phyloP scores from a whole-genome alignment of 441 rosid species.

The Erodium moschatum region DNA sequence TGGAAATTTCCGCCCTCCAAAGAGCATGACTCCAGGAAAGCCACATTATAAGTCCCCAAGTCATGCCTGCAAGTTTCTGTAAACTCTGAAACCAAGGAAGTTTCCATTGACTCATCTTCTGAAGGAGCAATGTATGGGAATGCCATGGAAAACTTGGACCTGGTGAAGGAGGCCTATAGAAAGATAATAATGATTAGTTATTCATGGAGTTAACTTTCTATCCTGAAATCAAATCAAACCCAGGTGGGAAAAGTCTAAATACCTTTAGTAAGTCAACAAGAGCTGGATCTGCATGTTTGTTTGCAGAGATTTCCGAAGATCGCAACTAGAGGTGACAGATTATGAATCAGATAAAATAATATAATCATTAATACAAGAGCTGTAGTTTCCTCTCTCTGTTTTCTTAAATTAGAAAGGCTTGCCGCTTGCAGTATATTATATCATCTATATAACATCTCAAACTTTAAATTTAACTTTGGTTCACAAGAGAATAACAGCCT shows the following conservation, averaged over 20 bases:
- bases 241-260: conserved; percentile 6
- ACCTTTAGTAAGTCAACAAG: conserved; percentile 68
- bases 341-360: conserved; percentile 15
- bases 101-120: conserved; percentile 60
- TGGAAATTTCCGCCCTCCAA: conserved; percentile 47
- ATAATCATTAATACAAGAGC: background rate
- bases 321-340: conserved; percentile 37
- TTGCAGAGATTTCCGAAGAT: conserved; percentile 44
- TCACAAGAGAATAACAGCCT: background rate
- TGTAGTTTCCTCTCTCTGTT: background rate
- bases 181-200: background rate
- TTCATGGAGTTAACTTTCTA: background rate
- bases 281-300: conserved; percentile 39
- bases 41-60: conserved; percentile 37
- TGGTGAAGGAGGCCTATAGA: conserved; percentile 48
- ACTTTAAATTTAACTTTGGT: background rate
- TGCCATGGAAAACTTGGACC: conserved; percentile 80
- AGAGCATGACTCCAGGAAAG: conserved; percentile 62
- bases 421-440: background rate
- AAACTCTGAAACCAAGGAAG: conserved; percentile 54
- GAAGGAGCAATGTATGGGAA: conserved; percentile 72
- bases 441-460: conserved; percentile 1
- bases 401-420: background rate
- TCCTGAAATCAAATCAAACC: background rate
- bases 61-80: conserved; percentile 50